Base-by-base conservation (phyloP, 192 early-diverging fungal species). In the Lunasporangiospora selenospora region DNA sequence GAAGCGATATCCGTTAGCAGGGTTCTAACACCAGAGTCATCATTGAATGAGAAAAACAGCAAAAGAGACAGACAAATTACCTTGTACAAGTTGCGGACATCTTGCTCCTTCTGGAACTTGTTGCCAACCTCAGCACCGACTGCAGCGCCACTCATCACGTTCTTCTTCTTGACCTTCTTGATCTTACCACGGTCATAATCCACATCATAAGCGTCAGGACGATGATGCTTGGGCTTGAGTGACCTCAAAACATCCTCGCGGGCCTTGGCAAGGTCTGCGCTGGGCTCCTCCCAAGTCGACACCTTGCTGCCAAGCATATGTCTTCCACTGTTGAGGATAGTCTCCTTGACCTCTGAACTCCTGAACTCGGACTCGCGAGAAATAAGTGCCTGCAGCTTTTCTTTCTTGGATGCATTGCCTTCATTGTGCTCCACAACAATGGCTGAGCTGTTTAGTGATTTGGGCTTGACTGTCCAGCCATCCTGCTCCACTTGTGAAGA, bases 161-260 rank as follows among this genome's bases (percentile, higher is more conserved):
- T 80, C 64, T 85, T 79, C 57, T 75, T 75, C 79, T 89, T 91
- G 57, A 89, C 75, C 81, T 90, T 92, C 62, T 92, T 92, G 29
- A 82, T 55, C 48, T 87, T 86, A 26, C 90, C 90, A 38, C 85
- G 84, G 62, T 92, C 90, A 64, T 92, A 92, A 29, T 90, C 90
- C 16, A 85, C 53, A 55, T 92, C 88, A 44, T 87, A 89, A 2
- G 59, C 44, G 54, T 82, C 80, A 10, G 77, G 71, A 19, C 78
- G 59, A 40, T 73, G 78, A 45, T 87, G 85, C 37, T 82, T 87
- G 39, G 78, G 81, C 41, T 82, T 80, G 33, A 81, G 63, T 36
- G 77, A 79, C 62, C 76, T 79, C 8, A 83, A 48, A 7, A 77
- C 37, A 29, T 76, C 66, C 33, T 70, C 63, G 21, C 77, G 56